Percentiles rank a stretch among this genome's conserved stretches.
Conservation (phyloP, 2,329 filamentous ascomycete species). For the Hypoxylon sp. region DNA sequence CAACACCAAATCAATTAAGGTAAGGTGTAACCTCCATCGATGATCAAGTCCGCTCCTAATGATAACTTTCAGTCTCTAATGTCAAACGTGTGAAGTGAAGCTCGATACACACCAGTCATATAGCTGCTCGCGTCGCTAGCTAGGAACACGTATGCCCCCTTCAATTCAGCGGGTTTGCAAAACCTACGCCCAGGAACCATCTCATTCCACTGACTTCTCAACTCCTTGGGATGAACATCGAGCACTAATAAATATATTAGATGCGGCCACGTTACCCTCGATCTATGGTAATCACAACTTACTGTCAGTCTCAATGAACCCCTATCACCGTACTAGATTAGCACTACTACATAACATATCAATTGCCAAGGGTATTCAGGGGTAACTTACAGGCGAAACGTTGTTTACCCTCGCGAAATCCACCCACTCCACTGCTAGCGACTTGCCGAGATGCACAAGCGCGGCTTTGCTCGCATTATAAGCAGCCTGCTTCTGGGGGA, state of each 20-base stretch:
- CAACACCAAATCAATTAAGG: neutral
- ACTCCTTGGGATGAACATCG: slow-evolving; percentile 52
- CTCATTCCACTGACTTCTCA: slow-evolving; percentile 51
- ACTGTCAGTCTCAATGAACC: slow-evolving; percentile 56
- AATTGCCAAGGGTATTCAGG: too few relatives aligned
- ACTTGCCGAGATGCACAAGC: slow-evolving; percentile 59
- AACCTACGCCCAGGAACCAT: slow-evolving; percentile 54
- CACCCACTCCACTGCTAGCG: slow-evolving; percentile 61
- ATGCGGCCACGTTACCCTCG: neutral
- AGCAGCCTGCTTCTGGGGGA: slow-evolving; percentile 60
- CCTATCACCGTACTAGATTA: slow-evolving; percentile 40
- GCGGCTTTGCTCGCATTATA: slow-evolving; percentile 63
- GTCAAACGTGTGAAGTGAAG: neutral
- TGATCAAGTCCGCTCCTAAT: slow-evolving; percentile 50
- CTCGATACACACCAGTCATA: slow-evolving; percentile 56
- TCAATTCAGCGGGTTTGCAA: slow-evolving; percentile 55
- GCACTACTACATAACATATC: neutral
- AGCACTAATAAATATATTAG: slow-evolving; percentile 47
- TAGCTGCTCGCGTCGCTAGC: slow-evolving; percentile 60
- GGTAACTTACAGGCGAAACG: slow-evolving; percentile 55
- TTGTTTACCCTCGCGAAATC: slow-evolving; percentile 60
- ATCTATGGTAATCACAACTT: slow-evolving; percentile 13
- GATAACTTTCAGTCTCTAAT: slow-evolving; percentile 11
- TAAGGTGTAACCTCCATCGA: slow-evolving; percentile 53
- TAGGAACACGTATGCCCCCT: slow-evolving; percentile 58